Evolutionary conservation across 257 asterid genomes (phyloP).

Genomic region (Salvia hispanica): DNA sequence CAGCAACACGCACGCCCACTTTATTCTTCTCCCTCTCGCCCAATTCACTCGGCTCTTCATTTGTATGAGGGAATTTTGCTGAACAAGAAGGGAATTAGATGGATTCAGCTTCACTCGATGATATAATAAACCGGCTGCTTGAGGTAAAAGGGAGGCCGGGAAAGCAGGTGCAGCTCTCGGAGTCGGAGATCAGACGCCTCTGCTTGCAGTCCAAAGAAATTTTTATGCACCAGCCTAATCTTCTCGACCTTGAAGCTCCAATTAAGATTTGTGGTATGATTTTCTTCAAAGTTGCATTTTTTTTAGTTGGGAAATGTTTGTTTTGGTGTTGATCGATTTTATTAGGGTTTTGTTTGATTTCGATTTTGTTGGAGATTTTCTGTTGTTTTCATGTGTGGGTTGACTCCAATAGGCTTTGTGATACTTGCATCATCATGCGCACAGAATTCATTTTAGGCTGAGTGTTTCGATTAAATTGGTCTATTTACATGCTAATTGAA

Average conservation of each 20-base stretch:
- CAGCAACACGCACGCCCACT: conserved; percentile 33
- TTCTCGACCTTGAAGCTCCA: conserved; percentile 88
- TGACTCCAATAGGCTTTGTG: conserved; percentile 19
- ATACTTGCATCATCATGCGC: conserved; percentile 22
- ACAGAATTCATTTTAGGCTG: background rate
- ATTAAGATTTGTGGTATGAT: conserved; percentile 78
- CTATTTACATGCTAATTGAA: background rate
- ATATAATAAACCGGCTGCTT: conserved; percentile 67
- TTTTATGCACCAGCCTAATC: conserved; percentile 79
- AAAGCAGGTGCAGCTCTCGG: conserved; percentile 86
- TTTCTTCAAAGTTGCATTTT: background rate
- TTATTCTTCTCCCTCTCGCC: conserved; percentile 31
- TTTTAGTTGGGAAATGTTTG: background rate
- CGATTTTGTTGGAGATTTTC: background rate
- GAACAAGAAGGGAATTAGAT: conserved; percentile 32
- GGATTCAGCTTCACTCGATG: conserved; percentile 67
- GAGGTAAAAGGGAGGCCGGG: conserved; percentile 81
- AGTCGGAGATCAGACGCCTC: conserved; percentile 73
- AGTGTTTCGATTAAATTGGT: background rate
- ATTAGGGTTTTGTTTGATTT: conserved; percentile 12
- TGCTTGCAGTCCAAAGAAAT: conserved; percentile 71
- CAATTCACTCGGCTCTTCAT: background rate
- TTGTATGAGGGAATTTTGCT: conserved; percentile 6
- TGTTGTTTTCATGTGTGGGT: conserved; percentile 13
- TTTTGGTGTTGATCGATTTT: conserved; percentile 12